phyloP scores from a whole-genome alignment of 768 basidiomycete species.

The Tephrocybe sp. region DNA sequence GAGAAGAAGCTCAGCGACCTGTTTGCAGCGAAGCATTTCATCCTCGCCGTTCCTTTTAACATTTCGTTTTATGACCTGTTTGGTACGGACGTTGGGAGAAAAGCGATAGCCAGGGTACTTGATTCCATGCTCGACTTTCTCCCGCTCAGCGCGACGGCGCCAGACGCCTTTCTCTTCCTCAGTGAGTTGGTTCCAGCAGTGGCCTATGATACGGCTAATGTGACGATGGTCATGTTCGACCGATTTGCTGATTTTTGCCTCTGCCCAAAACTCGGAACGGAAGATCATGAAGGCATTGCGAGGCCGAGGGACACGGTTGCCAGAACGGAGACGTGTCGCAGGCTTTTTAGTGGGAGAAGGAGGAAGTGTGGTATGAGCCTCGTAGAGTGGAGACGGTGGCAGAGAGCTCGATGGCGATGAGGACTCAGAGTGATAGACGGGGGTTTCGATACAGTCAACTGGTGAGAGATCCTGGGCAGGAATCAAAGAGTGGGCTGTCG shows the following conservation, averaged over 20 bases:
- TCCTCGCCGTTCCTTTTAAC: constrained; percentile 49
- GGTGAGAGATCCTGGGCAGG: constrained; percentile 5
- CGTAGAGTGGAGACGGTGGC: constrained; percentile 10
- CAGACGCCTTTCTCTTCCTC: constrained; percentile 51
- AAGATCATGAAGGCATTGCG: constrained; percentile 84
- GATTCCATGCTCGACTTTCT: constrained; percentile 47
- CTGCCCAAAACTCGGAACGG: constrained; percentile 58
- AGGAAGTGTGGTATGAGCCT: neutral
- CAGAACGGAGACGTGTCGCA: constrained; percentile 26
- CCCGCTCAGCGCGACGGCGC: constrained; percentile 48
- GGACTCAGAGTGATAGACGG: constrained; percentile 12
- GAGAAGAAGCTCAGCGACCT: constrained; percentile 50
- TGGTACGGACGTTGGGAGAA: constrained; percentile 42
- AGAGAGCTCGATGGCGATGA: constrained; percentile 14
- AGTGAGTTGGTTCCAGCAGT: constrained; percentile 55
- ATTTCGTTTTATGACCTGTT: constrained; percentile 47
- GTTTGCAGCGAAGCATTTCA: constrained; percentile 49
- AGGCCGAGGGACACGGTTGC: constrained; percentile 69
- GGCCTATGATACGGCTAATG: constrained; percentile 56
- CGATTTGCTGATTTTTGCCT: constrained; percentile 43
- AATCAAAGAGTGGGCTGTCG: constrained; percentile 4
- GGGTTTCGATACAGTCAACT: constrained; percentile 7
- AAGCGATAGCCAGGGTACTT: constrained; percentile 59
- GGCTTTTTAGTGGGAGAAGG: constrained; percentile 17
- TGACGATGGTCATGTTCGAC: constrained; percentile 59